Conservation (phyloP, 108 stramenopile species). For the Discostella pseudostelligera region DNA sequence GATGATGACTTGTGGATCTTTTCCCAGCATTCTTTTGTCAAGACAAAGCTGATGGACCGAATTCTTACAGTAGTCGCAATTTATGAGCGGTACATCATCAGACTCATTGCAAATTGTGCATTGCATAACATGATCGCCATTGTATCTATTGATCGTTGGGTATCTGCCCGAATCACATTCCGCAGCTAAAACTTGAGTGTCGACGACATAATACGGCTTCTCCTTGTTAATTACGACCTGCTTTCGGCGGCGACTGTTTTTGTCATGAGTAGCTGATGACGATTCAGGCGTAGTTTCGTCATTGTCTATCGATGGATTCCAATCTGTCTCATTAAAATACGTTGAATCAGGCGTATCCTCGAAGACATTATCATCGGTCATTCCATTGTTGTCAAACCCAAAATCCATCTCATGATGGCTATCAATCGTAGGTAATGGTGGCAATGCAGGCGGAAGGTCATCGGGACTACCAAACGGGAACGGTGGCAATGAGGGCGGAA, state of each 20-base stretch:
- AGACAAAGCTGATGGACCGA: constrained; percentile 67
- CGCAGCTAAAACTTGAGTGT: constrained; percentile 59
- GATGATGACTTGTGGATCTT: constrained; percentile 46
- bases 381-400: constrained; percentile 11
- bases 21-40: constrained; percentile 37
- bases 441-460: not conserved
- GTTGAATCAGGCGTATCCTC: constrained; percentile 1
- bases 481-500: not conserved
- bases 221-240: not conserved
- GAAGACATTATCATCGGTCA: not conserved
- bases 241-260: constrained; percentile 1
- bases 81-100: constrained; percentile 40
- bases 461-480: not conserved
- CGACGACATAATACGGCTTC: constrained; percentile 55
- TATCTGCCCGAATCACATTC: constrained; percentile 75
- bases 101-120: constrained; percentile 61
- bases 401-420: constrained; percentile 1
- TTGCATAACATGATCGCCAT: constrained; percentile 42
- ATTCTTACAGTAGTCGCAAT: constrained; percentile 73
- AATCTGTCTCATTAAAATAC: constrained; percentile 7
- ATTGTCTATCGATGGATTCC: not conserved
- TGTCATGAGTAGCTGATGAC: not conserved
- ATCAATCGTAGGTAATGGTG: constrained; percentile 7
- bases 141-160: constrained; percentile 69
- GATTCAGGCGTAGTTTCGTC: not conserved